Base-by-base conservation (phyloP, 1,284 basidiomycete genomes). In the Ceratobasidium sp. region DNA sequence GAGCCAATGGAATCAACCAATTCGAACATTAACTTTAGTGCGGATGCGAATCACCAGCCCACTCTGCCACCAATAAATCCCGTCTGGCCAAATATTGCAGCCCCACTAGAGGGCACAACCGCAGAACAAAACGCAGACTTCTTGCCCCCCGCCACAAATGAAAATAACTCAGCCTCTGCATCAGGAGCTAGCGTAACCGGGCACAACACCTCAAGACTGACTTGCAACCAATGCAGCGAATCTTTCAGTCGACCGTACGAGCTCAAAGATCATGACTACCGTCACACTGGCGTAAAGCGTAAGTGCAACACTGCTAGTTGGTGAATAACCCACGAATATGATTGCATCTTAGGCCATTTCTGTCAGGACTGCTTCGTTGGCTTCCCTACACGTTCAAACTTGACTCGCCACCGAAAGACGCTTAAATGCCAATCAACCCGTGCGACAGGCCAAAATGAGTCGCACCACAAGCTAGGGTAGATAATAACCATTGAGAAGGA, bases 221-320 rank as follows among this genome's bases (percentile, higher is more conserved):
- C 46, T 9, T 68, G 66, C 46, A n/a, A 38, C 26, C 5, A 40
- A 38, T 68, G 66, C 26, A 23, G 28, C 23, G 54, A n/a, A 28
- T 33, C 26, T 13, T 68, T 68, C 33, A 52, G 46, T 50, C 66
- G 66, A n/a, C 15, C 4, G 33, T 50, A 48, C 40, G 46, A 20
- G 23, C 66, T 68, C 28, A 28, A 68, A n/a, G 48, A 68, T 28
- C 66, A 68, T 28, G 46, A 28, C 20, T 26, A 50, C 17, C 10
- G 15, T 10, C 66, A 68, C 38, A 52, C 66, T 3, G 66, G 66
- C 20, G 13, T 50, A 28, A 68, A 68, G 50, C 46, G 66, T 68
- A 12, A 68, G 66, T n/a, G 20, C n/a, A 52, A 3, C 9, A 9
- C 12, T 46, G 12, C 20, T 5, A 17, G 23, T 23, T 20, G 10